Evolutionary conservation across 371 early-diverging fungal genomes (phyloP), one percentile per base, ranked within the genome.

Genomic region (Rhizopus delemar): DNA sequence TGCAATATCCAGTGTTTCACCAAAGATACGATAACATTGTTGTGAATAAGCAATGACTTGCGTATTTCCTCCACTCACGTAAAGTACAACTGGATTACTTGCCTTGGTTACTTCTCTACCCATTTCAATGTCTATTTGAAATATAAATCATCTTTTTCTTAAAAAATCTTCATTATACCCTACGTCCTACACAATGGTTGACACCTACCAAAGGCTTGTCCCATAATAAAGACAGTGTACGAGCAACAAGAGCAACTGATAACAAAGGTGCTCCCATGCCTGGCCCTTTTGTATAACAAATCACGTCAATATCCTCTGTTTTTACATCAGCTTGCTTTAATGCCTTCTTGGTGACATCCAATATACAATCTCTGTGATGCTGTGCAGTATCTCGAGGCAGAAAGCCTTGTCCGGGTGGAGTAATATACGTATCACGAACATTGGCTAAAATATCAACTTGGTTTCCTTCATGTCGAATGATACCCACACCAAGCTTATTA

Each of bases 21-120:
- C 99, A 85, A 99, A 99, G 35, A 99, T 99, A 38, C 94, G 86
- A 73, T 99, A 99, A 52, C 93, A 73, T 48, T 92, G 82, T 56
- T 95, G 90, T 16, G 95, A 87, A 71, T 98, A 99, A 4, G 98
- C 97, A 71, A 99, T 99, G 9, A 99, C 96, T 77, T 99, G 99
- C 0, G 99, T 99, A 73, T 99, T 99, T 38, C 99, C 99, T n/a
- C 99, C 99, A 69, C 94, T 93, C 8, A 97, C 99, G 74, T 99
- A 99, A 7, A 99, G 81, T 13, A 99, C 93, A 6, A 99, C 94
- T 0, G 99, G 99, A 69, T 99, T 95, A 3, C 85, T 62, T 0
- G 99, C 99, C 32, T 91, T 91, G 3, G 99, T 99, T 41, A 99
- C 93, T 70, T 96, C 90, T 55, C 99, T 84, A 8, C 99, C 99